A percentile compares a stretch with the other conserved stretches of the same genome.
These are phyloP conservation scores for Puccinia triticina DNA, from an alignment of 1,284 basidiomycete species.

Conservation along the genomic window DNA sequence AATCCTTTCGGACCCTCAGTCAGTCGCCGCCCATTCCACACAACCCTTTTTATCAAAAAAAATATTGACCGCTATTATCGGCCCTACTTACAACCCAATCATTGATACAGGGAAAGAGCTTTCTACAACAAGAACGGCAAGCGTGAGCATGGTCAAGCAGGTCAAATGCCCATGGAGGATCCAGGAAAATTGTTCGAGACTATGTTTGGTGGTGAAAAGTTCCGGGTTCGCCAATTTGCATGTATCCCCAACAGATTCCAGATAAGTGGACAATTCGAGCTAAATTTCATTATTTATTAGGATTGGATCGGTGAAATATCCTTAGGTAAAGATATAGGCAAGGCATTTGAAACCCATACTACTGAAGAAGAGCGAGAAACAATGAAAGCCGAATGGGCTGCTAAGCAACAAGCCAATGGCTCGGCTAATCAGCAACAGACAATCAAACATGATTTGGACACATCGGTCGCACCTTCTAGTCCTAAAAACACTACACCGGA, in stretches of 20 bases:
- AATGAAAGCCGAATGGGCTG: constrained; percentile 58
- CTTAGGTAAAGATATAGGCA: constrained; percentile 60
- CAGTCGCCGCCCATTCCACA: background rate
- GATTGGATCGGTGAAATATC: constrained; percentile 61
- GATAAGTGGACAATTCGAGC: background rate
- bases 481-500: constrained; percentile 1
- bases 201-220: constrained; percentile 58
- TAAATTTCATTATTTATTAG: background rate
- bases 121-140: constrained; percentile 61
- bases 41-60: background rate
- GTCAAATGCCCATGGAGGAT: constrained; percentile 48
- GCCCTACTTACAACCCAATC: background rate
- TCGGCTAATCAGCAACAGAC: background rate
- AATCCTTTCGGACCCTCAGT: constrained; percentile 51
- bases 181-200: constrained; percentile 56
- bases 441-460: constrained; percentile 41
- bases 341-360: constrained; percentile 61
- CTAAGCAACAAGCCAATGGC: constrained; percentile 34
- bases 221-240: constrained; percentile 19
- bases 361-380: constrained; percentile 61
- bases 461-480: constrained; percentile 42
- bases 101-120: constrained; percentile 56
- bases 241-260: too few species aligned
- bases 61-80: background rate
- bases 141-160: constrained; percentile 54